Percentiles rank a stretch among this genome's conserved stretches.
phyloP scores from a whole-genome alignment of 129 eudicot species.

The Lonicera japonica region DNA sequence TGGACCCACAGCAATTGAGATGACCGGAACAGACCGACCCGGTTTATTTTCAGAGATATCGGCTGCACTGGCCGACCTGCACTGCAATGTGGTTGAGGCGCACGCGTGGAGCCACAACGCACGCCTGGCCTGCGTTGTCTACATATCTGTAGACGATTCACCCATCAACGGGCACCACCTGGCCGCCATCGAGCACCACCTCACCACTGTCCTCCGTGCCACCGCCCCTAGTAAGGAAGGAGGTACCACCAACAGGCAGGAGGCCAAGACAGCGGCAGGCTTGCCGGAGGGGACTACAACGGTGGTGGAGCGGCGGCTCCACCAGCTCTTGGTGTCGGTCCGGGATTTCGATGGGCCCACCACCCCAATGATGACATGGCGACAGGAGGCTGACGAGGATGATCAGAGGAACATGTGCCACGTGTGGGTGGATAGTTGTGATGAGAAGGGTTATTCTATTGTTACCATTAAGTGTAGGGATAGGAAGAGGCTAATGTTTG shows the following conservation, averaged over 20 bases:
- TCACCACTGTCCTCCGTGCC: slow-evolving; percentile 50
- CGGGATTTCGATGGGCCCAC: slow-evolving; percentile 47
- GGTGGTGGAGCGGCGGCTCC: slow-evolving; percentile 60
- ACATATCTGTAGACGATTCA: slow-evolving; percentile 45
- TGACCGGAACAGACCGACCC: slow-evolving; percentile 68
- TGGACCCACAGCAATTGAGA: slow-evolving; percentile 55
- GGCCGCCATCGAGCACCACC: slow-evolving; percentile 55
- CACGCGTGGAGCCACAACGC: slow-evolving; percentile 87
- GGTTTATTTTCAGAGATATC: slow-evolving; percentile 82
- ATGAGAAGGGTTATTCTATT: slow-evolving; percentile 55
- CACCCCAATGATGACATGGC: slow-evolving; percentile 9
- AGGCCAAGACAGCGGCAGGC: slow-evolving; percentile 48
- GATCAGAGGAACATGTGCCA: slow-evolving; percentile 32
- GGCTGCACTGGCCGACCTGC: slow-evolving; percentile 73
- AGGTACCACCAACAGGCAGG: slow-evolving; percentile 35
- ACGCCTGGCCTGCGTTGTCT: slow-evolving; percentile 67
- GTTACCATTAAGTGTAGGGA: slow-evolving; percentile 45
- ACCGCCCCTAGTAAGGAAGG: slow-evolving; percentile 25
- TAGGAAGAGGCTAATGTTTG: slow-evolving; percentile 64
- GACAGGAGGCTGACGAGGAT: slow-evolving; percentile 15
- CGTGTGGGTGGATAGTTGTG: slow-evolving; percentile 46
- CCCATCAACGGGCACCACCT: slow-evolving; percentile 54
- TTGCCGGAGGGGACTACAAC: slow-evolving; percentile 44
- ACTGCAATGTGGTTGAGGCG: slow-evolving; percentile 69
- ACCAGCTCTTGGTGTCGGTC: slow-evolving; percentile 57